Evolutionary conservation across 495 filamentous ascomycete species (phyloP).

Genomic region (Rhypophila decipiens): DNA sequence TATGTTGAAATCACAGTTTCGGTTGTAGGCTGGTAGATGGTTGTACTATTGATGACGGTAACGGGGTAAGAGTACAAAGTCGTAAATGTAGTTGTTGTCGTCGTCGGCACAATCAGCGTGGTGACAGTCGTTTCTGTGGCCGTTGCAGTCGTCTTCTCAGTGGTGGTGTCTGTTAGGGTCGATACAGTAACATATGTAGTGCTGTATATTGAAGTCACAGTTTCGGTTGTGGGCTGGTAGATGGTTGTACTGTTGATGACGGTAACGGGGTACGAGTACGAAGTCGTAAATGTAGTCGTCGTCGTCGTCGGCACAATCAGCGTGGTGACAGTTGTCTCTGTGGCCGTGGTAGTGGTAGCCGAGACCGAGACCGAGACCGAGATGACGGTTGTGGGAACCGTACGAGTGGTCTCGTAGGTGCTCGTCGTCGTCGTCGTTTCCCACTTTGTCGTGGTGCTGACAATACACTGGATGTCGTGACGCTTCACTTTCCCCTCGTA

Average conservation of each 20-base stretch:
- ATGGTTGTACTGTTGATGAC: slow-evolving; percentile 6
- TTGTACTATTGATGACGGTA: slow-evolving; percentile 6
- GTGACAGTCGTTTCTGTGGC: not conserved
- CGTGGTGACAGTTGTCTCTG: slow-evolving; percentile 4
- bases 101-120: not conserved
- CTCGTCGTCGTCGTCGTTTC: slow-evolving; percentile 15
- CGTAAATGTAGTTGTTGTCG: slow-evolving; percentile 9
- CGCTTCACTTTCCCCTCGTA: not conserved
- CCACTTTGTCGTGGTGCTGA: slow-evolving; percentile 20
- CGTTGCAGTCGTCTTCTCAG: slow-evolving; percentile 3
- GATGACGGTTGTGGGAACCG: slow-evolving; percentile 10
- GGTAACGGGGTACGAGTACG: slow-evolving; percentile 5
- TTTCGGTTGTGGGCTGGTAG: slow-evolving; percentile 5
- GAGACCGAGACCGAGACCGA: not conserved
- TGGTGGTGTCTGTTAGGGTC: slow-evolving; percentile 7
- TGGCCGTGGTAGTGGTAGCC: slow-evolving; percentile 4
- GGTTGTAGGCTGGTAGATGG: slow-evolving; percentile 8
- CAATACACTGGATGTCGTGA: slow-evolving; percentile 7
- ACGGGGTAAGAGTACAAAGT: slow-evolving; percentile 5
- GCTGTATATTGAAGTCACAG: not conserved
- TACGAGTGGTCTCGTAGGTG: slow-evolving; percentile 5
- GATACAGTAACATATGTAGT: not conserved
- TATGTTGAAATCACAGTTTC: not conserved
- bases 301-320: slow-evolving; percentile 7
- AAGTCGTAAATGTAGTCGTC: slow-evolving; percentile 8